Evolutionary conservation across 176 grass and related monocot species (phyloP), one percentile per base, ranked within the genome.

Genomic region (Musa beccarii): DNA sequence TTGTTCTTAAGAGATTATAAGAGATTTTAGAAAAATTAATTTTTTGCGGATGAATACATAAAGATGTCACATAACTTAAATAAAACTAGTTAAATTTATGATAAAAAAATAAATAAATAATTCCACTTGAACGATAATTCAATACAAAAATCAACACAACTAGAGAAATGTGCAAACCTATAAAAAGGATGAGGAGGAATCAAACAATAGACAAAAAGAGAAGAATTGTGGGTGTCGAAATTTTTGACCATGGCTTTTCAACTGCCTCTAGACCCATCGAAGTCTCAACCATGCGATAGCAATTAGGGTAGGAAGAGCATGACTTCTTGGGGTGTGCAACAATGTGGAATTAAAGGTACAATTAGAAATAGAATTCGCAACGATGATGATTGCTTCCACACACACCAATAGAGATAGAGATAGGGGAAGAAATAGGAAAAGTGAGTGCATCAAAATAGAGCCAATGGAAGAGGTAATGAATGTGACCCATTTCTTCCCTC

Each of bases 201-300:
- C 6, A 54, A 49, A 70, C 2, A 78, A 19, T 14, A 9, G 28
- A 15, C 20, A 17, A 70, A 59, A 12, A 13, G 11, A 25, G 17
- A 53, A 15, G 21, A 1, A 2, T 4, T n/a, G 28, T 2, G 16
- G 24, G 8, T 19, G 77, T 53, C 25, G 66, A 49, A 8, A 51
- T 71, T 66, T 66, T 79, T 79, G 77, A 71, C 66, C 77, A 26
- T 3, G 22, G 13, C 15, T 8, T 19, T 70, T 28, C 34, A 21
- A 70, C 20, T 20, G 49, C 49, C 22, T 70, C 4, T 8, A 70
- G 21, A 51, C 68, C 43, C 68, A 51, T 51, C 29, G 7, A 70
- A 8, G 15, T 49, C 68, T 51, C 34, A 20, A 20, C 16, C n/a
- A 51, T 25, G 49, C 0, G 25, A 3, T 51, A 66, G 63, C 17